These are phyloP conservation scores for Cadophora malorum DNA, from an alignment of 2,329 filamentous ascomycete genomes.

Conservation along the genomic window DNA sequence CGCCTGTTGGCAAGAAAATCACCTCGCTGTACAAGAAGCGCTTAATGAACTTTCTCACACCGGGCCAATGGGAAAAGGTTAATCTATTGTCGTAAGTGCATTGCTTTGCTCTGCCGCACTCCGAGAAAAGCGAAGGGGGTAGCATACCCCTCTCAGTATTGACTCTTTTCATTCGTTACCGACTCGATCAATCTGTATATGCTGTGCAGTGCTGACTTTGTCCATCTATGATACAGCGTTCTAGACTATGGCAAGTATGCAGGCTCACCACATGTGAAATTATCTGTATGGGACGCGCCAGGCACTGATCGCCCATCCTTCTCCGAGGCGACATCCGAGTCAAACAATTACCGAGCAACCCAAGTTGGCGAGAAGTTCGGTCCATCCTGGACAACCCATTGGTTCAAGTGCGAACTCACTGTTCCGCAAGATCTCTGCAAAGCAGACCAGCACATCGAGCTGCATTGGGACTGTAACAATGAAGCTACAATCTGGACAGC, in stretches of 20 bases:
- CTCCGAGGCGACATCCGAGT: slow-evolving; percentile 69
- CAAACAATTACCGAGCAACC: slow-evolving; percentile 75
- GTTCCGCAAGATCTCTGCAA: slow-evolving; percentile 75
- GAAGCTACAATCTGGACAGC: slow-evolving; percentile 95
- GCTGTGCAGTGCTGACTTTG: slow-evolving; percentile 3
- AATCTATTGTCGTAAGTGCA: slow-evolving; percentile 12
- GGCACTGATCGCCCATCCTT: slow-evolving; percentile 82
- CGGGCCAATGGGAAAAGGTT: slow-evolving; percentile 15
- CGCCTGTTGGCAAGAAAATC: slow-evolving; percentile 17
- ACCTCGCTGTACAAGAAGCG: slow-evolving; percentile 15
- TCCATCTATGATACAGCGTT: background rate
- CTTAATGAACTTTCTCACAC: slow-evolving; percentile 4
- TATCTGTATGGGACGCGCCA: slow-evolving; percentile 86
- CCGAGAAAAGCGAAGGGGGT: too few species aligned
- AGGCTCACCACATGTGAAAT: slow-evolving; percentile 72
- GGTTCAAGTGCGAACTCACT: slow-evolving; percentile 85
- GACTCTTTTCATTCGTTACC: background rate
- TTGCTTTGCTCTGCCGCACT: background rate
- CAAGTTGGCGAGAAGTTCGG: slow-evolving; percentile 82
- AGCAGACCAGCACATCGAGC: slow-evolving; percentile 79
- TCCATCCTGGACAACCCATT: slow-evolving; percentile 96
- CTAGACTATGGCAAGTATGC: slow-evolving; percentile 14
- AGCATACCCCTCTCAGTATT: background rate
- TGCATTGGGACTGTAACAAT: slow-evolving; percentile 95
- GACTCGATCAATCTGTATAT: background rate